Base-by-base conservation (phyloP, 106 monocot species). In the Iris macrosiphon region DNA sequence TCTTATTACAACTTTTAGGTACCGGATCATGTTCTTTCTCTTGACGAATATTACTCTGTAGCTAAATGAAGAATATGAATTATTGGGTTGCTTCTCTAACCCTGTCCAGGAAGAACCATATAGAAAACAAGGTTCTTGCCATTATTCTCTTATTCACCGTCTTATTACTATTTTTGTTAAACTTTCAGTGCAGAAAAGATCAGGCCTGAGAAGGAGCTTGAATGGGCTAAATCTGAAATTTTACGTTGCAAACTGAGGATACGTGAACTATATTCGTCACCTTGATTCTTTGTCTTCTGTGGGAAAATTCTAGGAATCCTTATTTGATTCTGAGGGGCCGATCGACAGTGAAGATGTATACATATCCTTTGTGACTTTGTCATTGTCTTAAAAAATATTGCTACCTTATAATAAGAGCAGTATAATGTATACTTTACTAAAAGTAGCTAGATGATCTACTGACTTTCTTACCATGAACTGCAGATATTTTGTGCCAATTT, bases 401-500 rank as follows among this genome's bases (percentile, higher is more conserved):
- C n/a, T n/a, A n/a, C n/a, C n/a, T n/a, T n/a, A n/a, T n/a, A n/a
- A n/a, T n/a, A n/a, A n/a, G n/a, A n/a, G n/a, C n/a, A n/a, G n/a
- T n/a, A n/a, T n/a, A n/a, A n/a, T n/a, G n/a, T 12, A 30, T 14
- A 47, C 4, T 24, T 25, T 18, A 15, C 16, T n/a, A 31, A 35
- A 29, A 33, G n/a, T 28, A 55, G 55, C 44, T 55, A 21, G 19
- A 14, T 62, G n/a, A n/a, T n/a, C n/a, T n/a, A n/a, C n/a, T n/a
- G n/a, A n/a, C n/a, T n/a, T n/a, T n/a, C n/a, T n/a, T n/a, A n/a
- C n/a, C n/a, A n/a, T n/a, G n/a, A n/a, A n/a, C n/a, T n/a, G n/a
- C 79, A 98, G 98, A 91, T 98, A 62, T 83, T 84, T 68, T 98
- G 98, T 74, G 72, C 80, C 5, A 87, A 72, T n/a, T 66, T 98